A percentile compares a stretch with the other conserved stretches of the same genome.
Conservation (phyloP, 2,329 filamentous ascomycete genomes). For the Aspergillus oerlinghausenensis region DNA sequence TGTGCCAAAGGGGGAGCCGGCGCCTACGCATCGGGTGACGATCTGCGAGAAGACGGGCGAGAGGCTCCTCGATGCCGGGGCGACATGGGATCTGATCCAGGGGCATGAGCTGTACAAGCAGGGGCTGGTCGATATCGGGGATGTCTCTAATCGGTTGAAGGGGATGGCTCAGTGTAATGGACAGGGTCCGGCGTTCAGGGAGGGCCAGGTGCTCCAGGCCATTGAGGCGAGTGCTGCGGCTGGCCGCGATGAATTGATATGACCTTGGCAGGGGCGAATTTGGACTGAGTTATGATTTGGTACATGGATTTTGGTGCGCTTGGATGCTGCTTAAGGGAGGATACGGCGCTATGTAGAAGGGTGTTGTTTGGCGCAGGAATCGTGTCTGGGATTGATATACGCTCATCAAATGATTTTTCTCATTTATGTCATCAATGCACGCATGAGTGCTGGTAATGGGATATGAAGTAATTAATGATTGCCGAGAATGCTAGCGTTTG, state of each 20-base stretch:
- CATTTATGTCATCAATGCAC: neutral
- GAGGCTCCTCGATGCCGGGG: slow-evolving; percentile 66
- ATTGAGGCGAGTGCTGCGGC: slow-evolving; percentile 74
- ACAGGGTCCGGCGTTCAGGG: slow-evolving; percentile 81
- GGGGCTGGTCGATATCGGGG: slow-evolving; percentile 73
- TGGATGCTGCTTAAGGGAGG: neutral
- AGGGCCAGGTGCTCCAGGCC: slow-evolving; percentile 65
- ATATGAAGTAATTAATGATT: too few relatives aligned
- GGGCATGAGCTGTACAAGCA: slow-evolving; percentile 69
- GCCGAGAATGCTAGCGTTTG: too few relatives aligned
- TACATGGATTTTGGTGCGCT: slow-evolving; percentile 2
- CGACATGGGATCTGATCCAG: slow-evolving; percentile 88
- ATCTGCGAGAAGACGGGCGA: slow-evolving; percentile 61
- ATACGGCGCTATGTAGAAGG: neutral
- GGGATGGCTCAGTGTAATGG: slow-evolving; percentile 75
- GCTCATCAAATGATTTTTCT: neutral
- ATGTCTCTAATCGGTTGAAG: slow-evolving; percentile 76
- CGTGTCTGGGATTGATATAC: neutral
- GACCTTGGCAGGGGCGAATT: slow-evolving; percentile 17
- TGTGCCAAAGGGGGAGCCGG: slow-evolving; percentile 44
- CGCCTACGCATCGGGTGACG: slow-evolving; percentile 63
- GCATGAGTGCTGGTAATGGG: neutral
- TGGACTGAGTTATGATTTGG: neutral
- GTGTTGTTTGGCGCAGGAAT: neutral
- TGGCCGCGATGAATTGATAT: slow-evolving; percentile 73